Conservation (phyloP, 2,329 filamentous ascomycete genomes). For the Fusarium sp. region DNA sequence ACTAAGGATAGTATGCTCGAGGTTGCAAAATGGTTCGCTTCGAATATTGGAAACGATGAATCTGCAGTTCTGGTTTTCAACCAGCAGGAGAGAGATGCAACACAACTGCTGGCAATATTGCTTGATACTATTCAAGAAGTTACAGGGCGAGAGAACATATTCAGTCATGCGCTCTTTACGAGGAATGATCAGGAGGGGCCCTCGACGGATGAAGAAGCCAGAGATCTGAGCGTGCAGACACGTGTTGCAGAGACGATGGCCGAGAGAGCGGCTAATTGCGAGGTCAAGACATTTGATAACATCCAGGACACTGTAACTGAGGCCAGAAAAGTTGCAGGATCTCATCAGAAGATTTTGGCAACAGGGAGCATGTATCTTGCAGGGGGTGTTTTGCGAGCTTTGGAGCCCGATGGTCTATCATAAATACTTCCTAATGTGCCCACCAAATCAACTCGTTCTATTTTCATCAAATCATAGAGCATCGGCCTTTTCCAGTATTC, state of each 20-base stretch:
- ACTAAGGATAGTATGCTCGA: constrained; percentile 85
- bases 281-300: constrained; percentile 69
- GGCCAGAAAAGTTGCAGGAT: constrained; percentile 58
- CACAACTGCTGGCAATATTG: constrained; percentile 71
- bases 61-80: constrained; percentile 82
- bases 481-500: constrained; percentile 61
- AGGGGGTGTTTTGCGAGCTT: constrained; percentile 78
- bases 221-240: constrained; percentile 72
- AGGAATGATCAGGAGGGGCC: constrained; percentile 68
- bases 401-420: constrained; percentile 63
- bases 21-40: constrained; percentile 81
- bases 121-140: constrained; percentile 64
- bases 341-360: constrained; percentile 72
- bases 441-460: not conserved
- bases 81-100: constrained; percentile 86
- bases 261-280: constrained; percentile 60
- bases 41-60: constrained; percentile 51
- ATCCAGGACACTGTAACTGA: constrained; percentile 76
- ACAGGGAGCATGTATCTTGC: constrained; percentile 90
- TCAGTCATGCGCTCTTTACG: constrained; percentile 83
- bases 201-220: constrained; percentile 52
- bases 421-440: constrained; percentile 38
- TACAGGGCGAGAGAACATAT: constrained; percentile 58
- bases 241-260: constrained; percentile 71
- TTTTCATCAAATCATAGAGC: constrained; percentile 49